A percentile compares a stretch with the other conserved stretches of the same genome.
phyloP scores from a whole-genome alignment of 495 filamentous ascomycete genomes.

The Lineolata rhizophorae region DNA sequence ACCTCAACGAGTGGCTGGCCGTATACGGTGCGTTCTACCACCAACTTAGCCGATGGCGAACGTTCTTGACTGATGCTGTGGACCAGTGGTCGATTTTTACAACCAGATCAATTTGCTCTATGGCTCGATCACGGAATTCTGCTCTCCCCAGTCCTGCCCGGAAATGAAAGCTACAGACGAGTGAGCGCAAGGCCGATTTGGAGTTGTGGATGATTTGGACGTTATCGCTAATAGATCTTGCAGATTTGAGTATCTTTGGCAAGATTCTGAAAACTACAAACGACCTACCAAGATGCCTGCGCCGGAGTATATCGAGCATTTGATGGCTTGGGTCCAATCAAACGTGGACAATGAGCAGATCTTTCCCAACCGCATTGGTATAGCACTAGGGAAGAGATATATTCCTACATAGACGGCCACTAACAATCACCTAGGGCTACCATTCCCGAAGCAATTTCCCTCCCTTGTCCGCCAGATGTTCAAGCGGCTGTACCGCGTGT shows the following conservation, averaged over 20 bases:
- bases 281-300: slow-evolving; percentile 95
- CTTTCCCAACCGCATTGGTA: slow-evolving; percentile 81
- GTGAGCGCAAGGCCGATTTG: too few relatives aligned
- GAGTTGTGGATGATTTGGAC: too few relatives aligned
- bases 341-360: slow-evolving; percentile 92
- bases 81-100: slow-evolving; percentile 91
- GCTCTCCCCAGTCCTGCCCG: slow-evolving; percentile 85
- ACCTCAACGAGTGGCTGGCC: slow-evolving; percentile 91
- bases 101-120: slow-evolving; percentile 99
- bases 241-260: slow-evolving; percentile 97
- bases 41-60: not conserved
- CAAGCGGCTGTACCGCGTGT: slow-evolving; percentile 95
- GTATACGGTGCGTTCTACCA: slow-evolving; percentile 47
- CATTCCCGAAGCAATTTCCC: slow-evolving; percentile 86
- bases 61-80: not conserved
- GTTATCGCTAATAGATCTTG: not conserved
- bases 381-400: slow-evolving; percentile 8
- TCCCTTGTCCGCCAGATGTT: slow-evolving; percentile 78
- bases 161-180: slow-evolving; percentile 99
- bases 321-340: slow-evolving; percentile 89
- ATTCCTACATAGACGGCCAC: not conserved
- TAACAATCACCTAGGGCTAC: slow-evolving; percentile 38
- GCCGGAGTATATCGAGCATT: slow-evolving; percentile 88
- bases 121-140: slow-evolving; percentile 96
- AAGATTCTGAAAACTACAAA: slow-evolving; percentile 82